Percentiles rank a stretch among this genome's conserved stretches.
Evolutionary conservation across 2,329 filamentous ascomycete species (phyloP).

Genomic region (Knoxdaviesia capensis): DNA sequence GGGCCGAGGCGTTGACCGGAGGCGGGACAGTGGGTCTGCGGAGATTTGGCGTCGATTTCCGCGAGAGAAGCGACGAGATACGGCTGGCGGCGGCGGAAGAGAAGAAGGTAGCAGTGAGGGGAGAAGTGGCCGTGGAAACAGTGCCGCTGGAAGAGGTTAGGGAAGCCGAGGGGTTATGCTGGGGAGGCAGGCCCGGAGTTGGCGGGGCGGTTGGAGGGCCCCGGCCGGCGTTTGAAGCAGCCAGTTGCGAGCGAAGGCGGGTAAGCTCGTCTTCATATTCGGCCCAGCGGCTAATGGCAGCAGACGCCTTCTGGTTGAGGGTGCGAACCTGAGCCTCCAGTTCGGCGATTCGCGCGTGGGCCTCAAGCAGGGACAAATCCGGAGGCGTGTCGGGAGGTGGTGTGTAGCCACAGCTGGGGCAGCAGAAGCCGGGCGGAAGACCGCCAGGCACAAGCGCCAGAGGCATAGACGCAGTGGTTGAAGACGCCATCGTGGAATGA

Average conservation of each 20-base stretch:
- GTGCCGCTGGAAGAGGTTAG: slow-evolving; percentile 9
- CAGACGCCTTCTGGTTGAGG: slow-evolving; percentile 51
- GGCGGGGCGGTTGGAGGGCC: slow-evolving; percentile 10
- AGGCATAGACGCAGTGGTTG: slow-evolving; percentile 1
- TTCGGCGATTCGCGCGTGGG: slow-evolving; percentile 43
- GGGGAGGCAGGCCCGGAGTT: slow-evolving; percentile 8
- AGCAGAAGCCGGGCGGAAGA: slow-evolving; percentile 16
- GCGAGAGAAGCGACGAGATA: slow-evolving; percentile 23
- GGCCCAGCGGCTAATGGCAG: slow-evolving; percentile 44
- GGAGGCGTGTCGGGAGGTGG: slow-evolving; percentile 12
- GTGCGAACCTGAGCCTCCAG: slow-evolving; percentile 50
- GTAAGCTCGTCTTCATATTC: slow-evolving; percentile 66
- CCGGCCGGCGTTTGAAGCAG: slow-evolving; percentile 7
- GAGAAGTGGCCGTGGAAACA: slow-evolving; percentile 8
- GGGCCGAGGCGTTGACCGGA: slow-evolving; percentile 8
- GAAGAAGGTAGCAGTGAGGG: slow-evolving; percentile 23
- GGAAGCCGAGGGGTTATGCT: slow-evolving; percentile 1
- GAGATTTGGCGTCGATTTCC: slow-evolving; percentile 24
- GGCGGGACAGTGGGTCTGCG: slow-evolving; percentile 5
- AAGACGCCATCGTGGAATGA: background rate
- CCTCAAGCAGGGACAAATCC: slow-evolving; percentile 11
- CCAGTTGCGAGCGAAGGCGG: slow-evolving; percentile 25
- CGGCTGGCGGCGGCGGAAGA: slow-evolving; percentile 19
- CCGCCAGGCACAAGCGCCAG: slow-evolving; percentile 2
- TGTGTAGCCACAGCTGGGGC: slow-evolving; percentile 28